Percentiles rank a stretch among this genome's conserved stretches.
Conservation (phyloP, 176 grass and related monocot species). For the Canna indica region DNA sequence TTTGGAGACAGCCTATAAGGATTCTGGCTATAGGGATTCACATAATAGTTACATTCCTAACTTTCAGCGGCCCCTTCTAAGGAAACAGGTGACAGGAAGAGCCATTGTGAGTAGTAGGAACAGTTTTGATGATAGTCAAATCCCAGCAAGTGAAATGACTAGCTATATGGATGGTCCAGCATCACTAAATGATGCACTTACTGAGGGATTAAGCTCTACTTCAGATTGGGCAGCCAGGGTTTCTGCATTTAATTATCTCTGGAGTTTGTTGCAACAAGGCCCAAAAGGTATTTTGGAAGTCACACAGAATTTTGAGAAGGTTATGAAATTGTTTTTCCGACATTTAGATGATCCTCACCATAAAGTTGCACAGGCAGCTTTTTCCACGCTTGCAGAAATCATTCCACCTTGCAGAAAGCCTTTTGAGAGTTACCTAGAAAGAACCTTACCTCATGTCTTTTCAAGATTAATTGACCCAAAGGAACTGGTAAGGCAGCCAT, state of each 20-base stretch:
- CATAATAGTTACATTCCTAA: slow-evolving; percentile 67
- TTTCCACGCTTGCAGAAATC: slow-evolving; percentile 79
- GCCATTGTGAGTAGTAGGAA: slow-evolving; percentile 49
- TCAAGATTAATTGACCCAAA: slow-evolving; percentile 88
- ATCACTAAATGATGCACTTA: slow-evolving; percentile 74
- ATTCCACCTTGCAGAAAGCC: slow-evolving; percentile 92
- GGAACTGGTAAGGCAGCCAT: slow-evolving; percentile 82
- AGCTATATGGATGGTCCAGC: slow-evolving; percentile 59
- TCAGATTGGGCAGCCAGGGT: slow-evolving; percentile 87
- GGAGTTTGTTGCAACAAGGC: slow-evolving; percentile 75
- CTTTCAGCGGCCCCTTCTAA: slow-evolving; percentile 94
- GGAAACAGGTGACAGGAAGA: slow-evolving; percentile 85
- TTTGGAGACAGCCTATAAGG: slow-evolving; percentile 63
- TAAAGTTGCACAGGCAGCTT: slow-evolving; percentile 84
- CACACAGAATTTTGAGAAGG: slow-evolving; percentile 89
- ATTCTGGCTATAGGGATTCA: slow-evolving; percentile 57
- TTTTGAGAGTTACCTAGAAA: slow-evolving; percentile 82
- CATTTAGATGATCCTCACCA: slow-evolving; percentile 99
- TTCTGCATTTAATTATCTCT: slow-evolving; percentile 86
- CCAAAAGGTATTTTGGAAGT: slow-evolving; percentile 85
- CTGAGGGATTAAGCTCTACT: slow-evolving; percentile 84
- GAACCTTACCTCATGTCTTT: slow-evolving; percentile 86
- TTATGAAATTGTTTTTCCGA: slow-evolving; percentile 95
- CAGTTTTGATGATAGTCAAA: slow-evolving; percentile 69
- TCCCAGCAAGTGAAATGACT: slow-evolving; percentile 47